phyloP scores from a whole-genome alignment of 2,329 filamentous ascomycete genomes.

The Venturia aucupariae region DNA sequence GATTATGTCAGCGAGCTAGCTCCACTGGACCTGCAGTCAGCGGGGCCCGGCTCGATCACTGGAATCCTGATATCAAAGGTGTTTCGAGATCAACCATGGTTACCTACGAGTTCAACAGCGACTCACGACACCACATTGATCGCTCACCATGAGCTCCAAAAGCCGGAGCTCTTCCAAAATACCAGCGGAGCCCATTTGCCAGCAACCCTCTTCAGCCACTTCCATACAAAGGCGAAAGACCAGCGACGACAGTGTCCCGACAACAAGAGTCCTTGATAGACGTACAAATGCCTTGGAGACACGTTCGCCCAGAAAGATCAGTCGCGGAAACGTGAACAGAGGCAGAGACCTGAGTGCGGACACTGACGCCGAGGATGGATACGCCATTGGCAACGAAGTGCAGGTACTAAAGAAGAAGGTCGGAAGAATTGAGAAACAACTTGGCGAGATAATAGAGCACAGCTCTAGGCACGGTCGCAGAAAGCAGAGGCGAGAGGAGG shows the following conservation, averaged over 20 bases:
- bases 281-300: background rate
- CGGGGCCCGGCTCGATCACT: too few relatives aligned
- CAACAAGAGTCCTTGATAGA: conserved; percentile 1
- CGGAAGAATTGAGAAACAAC: background rate
- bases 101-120: background rate
- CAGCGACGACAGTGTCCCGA: background rate
- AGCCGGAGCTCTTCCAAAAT: conserved; percentile 1
- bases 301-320: background rate
- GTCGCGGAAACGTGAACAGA: background rate
- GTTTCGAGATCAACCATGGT: background rate
- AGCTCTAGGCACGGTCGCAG: background rate
- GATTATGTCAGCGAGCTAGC: too few relatives aligned
- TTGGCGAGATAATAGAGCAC: background rate
- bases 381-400: conserved; percentile 8
- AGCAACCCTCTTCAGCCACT: background rate
- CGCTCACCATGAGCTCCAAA: background rate
- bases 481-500: background rate
- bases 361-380: conserved; percentile 4
- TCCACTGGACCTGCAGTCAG: too few relatives aligned
- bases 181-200: background rate
- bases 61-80: background rate
- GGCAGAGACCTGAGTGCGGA: background rate
- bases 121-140: background rate
- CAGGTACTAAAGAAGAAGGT: conserved; percentile 9
- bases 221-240: background rate